Conservation (phyloP, 805 yeast genomes). For the Kodamaea hsintzibuensis region DNA sequence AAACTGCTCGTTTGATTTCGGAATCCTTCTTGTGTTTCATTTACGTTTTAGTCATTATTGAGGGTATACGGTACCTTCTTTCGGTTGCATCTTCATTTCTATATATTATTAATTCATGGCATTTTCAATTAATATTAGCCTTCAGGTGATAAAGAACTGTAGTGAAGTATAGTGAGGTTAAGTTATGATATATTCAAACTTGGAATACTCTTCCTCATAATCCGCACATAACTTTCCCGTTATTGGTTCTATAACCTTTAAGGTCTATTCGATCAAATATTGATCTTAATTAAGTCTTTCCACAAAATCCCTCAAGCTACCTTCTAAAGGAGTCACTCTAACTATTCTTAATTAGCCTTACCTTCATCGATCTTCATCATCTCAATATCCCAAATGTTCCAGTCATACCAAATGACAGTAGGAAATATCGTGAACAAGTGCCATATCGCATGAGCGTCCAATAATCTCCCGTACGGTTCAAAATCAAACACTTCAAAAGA, state of each 20-base stretch:
- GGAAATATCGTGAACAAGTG: slow-evolving; percentile 88
- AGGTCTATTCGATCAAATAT: no score
- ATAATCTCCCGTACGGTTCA: slow-evolving; percentile 37
- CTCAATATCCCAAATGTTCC: slow-evolving; percentile 49
- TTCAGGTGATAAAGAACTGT: no score
- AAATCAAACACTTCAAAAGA: slow-evolving; percentile 39
- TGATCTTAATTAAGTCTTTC: no score
- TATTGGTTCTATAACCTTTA: no score
- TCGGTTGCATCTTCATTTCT: background rate
- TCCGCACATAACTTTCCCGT: no score
- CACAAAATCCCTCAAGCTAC: no score
- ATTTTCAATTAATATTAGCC: background rate
- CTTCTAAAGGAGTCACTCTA: no score
- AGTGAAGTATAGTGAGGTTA: no score
- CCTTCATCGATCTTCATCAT: slow-evolving; percentile 15
- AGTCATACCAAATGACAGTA: slow-evolving; percentile 69
- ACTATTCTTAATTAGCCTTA: slow-evolving; percentile 6
- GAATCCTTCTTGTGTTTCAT: background rate
- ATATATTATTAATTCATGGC: background rate
- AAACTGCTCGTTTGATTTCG: slow-evolving; percentile 4
- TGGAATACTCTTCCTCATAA: no score
- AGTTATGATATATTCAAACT: no score
- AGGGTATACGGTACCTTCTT: slow-evolving; percentile 4
- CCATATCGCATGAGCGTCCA: slow-evolving; percentile 96
- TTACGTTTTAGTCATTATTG: background rate